Evolutionary conservation across 1,284 basidiomycete genomes (phyloP), one percentile per base, ranked within the genome.

Genomic region (Ustilago bromivora): DNA sequence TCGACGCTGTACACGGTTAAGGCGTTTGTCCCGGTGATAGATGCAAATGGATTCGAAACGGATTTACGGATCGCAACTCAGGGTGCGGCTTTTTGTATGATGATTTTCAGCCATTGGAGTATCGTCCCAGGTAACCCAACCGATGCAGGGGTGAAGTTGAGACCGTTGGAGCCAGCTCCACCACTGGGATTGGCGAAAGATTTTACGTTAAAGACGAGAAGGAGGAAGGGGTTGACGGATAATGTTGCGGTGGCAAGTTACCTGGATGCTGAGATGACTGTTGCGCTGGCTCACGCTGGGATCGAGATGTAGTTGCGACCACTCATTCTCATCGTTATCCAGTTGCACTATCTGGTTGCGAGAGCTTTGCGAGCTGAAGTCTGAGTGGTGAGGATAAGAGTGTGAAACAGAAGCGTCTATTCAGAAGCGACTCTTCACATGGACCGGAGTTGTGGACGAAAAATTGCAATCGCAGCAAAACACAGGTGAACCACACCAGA

Each of bases 1-100:
- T 97, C 95, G 19, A 96, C 97, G 31, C 87, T 99, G 66, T 98
- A 96, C 88, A 99, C 96, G 0, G 94, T 99, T 74, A 96, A 98
- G 87, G 97, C 97, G 1, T 91, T 96, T 65, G 95, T 99, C 69
- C 97, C 97, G 7, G 97, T 98, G 46, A 95, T 99, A 76, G 97
- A 99, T 84, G 94, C 97, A 40, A 98, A 98, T 84, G 97, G 97
- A 0, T 99, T 99, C 87, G 97, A 99, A 88, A 98, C 96, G 7
- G 97, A 99, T 88, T 88, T 99, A 84, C 89, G 97, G 80, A 98
- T 96, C 46, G 94, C 96, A 57, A 99, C 97, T 31, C 93, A 97
- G 87, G 97, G 97, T 28, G 95, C 98, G 87, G 97, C 97, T 15
- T 98, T 99, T 88, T 96, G 94, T 82, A 88, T 96, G 78, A 96